Evolutionary conservation across 2,329 filamentous ascomycete genomes (phyloP).

Genomic region (Trichoderma atroviride): DNA sequence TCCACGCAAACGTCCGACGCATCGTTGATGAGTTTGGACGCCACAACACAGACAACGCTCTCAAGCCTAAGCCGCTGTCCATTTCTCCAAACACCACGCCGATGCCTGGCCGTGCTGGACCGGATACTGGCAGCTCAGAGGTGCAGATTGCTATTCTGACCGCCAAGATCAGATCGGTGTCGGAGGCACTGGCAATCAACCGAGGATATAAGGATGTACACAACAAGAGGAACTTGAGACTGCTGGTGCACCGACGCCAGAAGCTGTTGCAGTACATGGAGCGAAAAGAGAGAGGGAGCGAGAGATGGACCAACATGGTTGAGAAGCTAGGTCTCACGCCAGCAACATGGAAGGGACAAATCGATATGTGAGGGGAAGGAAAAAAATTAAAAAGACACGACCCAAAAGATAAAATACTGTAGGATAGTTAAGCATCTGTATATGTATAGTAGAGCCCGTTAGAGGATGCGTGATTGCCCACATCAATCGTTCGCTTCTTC

Average conservation of each 20-base stretch:
- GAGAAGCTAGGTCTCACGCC: slow-evolving; percentile 82
- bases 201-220: slow-evolving; percentile 82
- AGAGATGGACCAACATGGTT: slow-evolving; percentile 85
- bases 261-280: slow-evolving; percentile 86
- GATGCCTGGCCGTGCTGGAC: slow-evolving; percentile 67
- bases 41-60: slow-evolving; percentile 76
- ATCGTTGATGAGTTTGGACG: slow-evolving; percentile 88
- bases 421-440: slow-evolving; percentile 43
- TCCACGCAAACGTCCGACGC: slow-evolving; percentile 79
- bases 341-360: slow-evolving; percentile 89
- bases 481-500: slow-evolving; percentile 31
- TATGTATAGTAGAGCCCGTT: slow-evolving; percentile 54
- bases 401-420: slow-evolving; percentile 36
- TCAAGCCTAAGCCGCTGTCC: slow-evolving; percentile 64
- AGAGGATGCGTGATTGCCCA: slow-evolving; percentile 33
- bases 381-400: background rate
- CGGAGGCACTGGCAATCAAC: slow-evolving; percentile 68
- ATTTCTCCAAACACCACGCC: slow-evolving; percentile 45
- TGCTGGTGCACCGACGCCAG: slow-evolving; percentile 86
- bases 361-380: slow-evolving; percentile 47
- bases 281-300: slow-evolving; percentile 85
- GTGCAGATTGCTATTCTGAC: slow-evolving; percentile 98
- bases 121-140: slow-evolving; percentile 92
- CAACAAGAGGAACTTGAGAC: slow-evolving; percentile 86
- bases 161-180: slow-evolving; percentile 83